phyloP scores from a whole-genome alignment of 2,329 filamentous ascomycete genomes.

The Verticillium klebahnii region DNA sequence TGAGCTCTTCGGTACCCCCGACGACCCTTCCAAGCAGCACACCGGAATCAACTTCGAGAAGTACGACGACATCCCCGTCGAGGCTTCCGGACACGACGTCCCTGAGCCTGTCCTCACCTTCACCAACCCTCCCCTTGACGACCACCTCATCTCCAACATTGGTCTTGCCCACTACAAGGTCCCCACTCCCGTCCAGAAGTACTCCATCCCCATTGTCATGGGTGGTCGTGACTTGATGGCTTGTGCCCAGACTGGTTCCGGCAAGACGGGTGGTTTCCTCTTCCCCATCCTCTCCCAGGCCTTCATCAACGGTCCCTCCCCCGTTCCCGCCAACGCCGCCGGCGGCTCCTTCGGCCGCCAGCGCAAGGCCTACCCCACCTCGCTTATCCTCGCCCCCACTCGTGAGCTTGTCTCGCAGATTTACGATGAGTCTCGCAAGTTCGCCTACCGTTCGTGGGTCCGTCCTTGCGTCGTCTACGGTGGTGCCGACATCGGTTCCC shows the following conservation, averaged over 20 bases:
- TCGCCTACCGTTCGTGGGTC: constrained; percentile 98
- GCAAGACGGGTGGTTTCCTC: constrained; percentile 99
- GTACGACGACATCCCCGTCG: constrained; percentile 98
- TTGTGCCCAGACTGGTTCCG: constrained; percentile 98
- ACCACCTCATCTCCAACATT: constrained; percentile 91
- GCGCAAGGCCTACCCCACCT: constrained; percentile 96
- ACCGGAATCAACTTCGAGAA: constrained; percentile 99
- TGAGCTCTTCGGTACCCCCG: constrained; percentile 86
- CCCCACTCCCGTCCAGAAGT: constrained; percentile 97
- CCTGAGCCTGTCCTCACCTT: constrained; percentile 89
- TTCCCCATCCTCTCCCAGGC: constrained; percentile 99
- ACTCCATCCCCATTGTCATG: constrained; percentile 99
- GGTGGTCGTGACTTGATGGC: constrained; percentile 97
- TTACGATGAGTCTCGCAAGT: constrained; percentile 95
- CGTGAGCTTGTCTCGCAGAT: constrained; percentile 99
- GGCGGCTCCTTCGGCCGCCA: constrained; percentile 80
- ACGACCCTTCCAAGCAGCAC: constrained; percentile 92
- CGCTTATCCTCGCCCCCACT: constrained; percentile 90
- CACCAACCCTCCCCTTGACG: constrained; percentile 90
- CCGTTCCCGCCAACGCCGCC: constrained; percentile 56
- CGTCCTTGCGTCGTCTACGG: constrained; percentile 97
- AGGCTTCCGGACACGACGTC: constrained; percentile 89
- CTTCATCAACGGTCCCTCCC: constrained; percentile 81
- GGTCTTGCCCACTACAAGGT: constrained; percentile 90
- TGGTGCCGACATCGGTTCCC: constrained; percentile 96